Conservation (phyloP, 441 rosid species). For the Pelargonium cotyledonis region DNA sequence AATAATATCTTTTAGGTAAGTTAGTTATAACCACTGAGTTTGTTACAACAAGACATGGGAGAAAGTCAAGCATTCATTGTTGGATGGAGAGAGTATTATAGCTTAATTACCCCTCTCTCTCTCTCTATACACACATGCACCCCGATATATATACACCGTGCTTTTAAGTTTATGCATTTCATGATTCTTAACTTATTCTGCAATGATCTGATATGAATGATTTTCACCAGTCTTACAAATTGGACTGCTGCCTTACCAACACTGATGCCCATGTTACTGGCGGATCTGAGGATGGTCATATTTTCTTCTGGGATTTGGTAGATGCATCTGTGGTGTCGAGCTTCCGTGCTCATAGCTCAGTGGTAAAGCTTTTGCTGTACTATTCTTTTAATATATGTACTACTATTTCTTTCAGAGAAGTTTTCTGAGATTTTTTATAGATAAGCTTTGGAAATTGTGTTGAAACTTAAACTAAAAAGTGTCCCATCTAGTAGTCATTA, state of each 20-base stretch:
- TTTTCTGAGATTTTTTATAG: not conserved
- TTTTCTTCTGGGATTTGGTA: constrained; percentile 94
- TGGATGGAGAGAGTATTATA: too few relatives aligned
- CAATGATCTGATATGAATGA: not conserved
- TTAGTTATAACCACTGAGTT: too few relatives aligned
- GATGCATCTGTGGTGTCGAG: constrained; percentile 74
- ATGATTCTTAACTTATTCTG: constrained; percentile 1
- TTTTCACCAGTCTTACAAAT: constrained; percentile 67
- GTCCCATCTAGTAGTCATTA: too few relatives aligned
- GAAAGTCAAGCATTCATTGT: too few relatives aligned
- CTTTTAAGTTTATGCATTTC: constrained; percentile 3
- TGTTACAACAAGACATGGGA: too few relatives aligned
- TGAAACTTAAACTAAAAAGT: not conserved
- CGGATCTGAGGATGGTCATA: constrained; percentile 91
- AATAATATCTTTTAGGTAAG: too few relatives aligned
- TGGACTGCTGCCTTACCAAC: constrained; percentile 88
- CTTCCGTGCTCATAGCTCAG: constrained; percentile 72
- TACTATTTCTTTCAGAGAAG: not conserved
- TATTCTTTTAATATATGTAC: not conserved
- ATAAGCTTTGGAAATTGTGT: too few relatives aligned
- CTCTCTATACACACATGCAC: too few relatives aligned
- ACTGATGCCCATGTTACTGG: constrained; percentile 76
- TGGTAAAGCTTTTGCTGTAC: constrained; percentile 40
- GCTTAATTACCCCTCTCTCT: too few relatives aligned
- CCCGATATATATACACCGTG: too few relatives aligned